Percentiles rank a stretch among this genome's conserved stretches.
These are phyloP conservation scores for Saturnispora ahearnii DNA, from an alignment of 805 yeast genomes.

Conservation along the genomic window DNA sequence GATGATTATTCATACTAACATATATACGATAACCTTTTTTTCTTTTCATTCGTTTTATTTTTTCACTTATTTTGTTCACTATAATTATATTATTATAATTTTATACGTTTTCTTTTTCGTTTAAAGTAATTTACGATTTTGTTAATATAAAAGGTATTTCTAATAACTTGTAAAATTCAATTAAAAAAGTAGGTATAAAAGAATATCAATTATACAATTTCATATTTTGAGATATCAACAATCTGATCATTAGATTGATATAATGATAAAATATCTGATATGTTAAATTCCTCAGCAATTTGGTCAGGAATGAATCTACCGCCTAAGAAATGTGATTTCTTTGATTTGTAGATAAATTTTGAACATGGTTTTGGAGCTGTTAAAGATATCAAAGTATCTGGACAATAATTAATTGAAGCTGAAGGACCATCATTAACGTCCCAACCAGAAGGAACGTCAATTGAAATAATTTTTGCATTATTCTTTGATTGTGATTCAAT, in stretches of 20 bases:
- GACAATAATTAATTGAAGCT: constrained; percentile 32
- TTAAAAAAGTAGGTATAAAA: neutral
- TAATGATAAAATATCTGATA: constrained; percentile 41
- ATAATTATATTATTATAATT: neutral
- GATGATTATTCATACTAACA: constrained; percentile 10
- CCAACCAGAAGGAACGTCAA: constrained; percentile 97
- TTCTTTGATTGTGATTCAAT: constrained; percentile 19
- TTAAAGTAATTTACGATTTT: neutral
- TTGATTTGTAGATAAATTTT: constrained; percentile 27
- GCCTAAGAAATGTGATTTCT: constrained; percentile 64
- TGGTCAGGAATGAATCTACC: constrained; percentile 70
- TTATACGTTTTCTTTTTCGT: constrained; percentile 2
- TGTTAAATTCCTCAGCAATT: constrained; percentile 66
- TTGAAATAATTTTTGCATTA: constrained; percentile 56
- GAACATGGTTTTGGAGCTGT: constrained; percentile 95
- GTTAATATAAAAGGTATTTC: neutral
- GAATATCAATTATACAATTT: neutral
- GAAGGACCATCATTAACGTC: constrained; percentile 83
- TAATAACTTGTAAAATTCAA: neutral
- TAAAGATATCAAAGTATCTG: constrained; percentile 65
- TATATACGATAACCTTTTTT: constrained; percentile 8
- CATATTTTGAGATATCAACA: neutral
- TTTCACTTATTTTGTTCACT: neutral
- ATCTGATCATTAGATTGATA: neutral
- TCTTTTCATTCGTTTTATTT: neutral